Evolutionary conservation across 371 early-diverging fungal species (phyloP), one percentile per base, ranked within the genome.

Genomic region (Mucor piriformis): DNA sequence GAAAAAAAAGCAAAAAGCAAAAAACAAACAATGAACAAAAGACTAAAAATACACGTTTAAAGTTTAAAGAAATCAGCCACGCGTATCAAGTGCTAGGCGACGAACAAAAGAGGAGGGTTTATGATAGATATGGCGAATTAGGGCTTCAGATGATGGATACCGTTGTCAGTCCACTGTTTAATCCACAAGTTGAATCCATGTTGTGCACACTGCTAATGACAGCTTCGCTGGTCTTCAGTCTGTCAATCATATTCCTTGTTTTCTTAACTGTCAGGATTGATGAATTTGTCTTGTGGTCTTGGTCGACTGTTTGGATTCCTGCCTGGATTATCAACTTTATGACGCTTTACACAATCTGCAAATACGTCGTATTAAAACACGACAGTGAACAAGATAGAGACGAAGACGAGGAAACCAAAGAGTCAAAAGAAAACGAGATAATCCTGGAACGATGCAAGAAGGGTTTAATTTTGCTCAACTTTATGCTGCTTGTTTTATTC

Each of bases 51-150:
- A 24, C 35, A 27, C 24, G 11, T 29, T 48, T 2, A 10, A 50
- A 87, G 83, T 92, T 92, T 70, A 87, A 88, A 66, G 85, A 84
- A 21, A 88, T 93, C 54, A 85, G 84, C 42, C 79, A 84, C 55
- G 95, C 95, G 24, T 94, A 93, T 70, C 90, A 90, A 50, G 70
- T 79, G 24, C 51, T 75, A 52, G 77, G 87, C 29, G 92, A 94
- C 61, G 84, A 86, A 38, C 86, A 93, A 47, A 92, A 90, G 70
- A 84, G 93, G 43, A 69, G 79, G 37, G 82, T 90, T 10, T 94
- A 95, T 69, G 94, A 95, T 77, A 82, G 82, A 44, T 92, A 95
- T 70, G 96, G 97, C 33, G 93, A 94, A 62, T 77, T 88, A 33
- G 96, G 95, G 6, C 73, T 94, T 5, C 79, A 82, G 52, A 92